phyloP scores from a whole-genome alignment of 2,329 filamentous ascomycete species.

The Clarireedia paspali region DNA sequence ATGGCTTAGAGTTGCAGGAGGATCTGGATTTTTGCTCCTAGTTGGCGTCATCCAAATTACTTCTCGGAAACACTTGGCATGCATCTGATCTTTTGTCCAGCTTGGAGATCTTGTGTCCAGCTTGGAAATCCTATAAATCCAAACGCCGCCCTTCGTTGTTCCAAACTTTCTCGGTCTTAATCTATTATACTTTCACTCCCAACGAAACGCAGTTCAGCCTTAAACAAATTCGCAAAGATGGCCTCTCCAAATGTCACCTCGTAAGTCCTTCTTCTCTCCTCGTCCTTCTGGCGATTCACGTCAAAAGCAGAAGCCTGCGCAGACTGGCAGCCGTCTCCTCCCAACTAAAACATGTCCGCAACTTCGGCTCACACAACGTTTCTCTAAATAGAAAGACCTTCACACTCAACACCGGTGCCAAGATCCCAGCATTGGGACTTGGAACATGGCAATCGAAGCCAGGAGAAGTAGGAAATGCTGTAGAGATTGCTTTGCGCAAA shows the following conservation, averaged over 20 bases:
- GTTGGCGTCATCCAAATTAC: conserved; percentile 1
- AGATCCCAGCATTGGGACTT: conserved; percentile 70
- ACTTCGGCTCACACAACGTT: conserved; percentile 15
- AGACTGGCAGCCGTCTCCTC: conserved; percentile 6
- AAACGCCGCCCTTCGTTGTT: not conserved
- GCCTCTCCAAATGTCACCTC: conserved; percentile 26
- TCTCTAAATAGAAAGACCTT: conserved; percentile 41
- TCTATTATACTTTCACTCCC: not conserved
- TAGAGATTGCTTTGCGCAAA: conserved; percentile 57
- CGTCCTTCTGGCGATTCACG: conserved; percentile 12
- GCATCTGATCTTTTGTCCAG: not conserved
- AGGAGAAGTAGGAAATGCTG: conserved; percentile 58
- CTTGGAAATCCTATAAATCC: not conserved
- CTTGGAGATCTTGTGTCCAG: not conserved
- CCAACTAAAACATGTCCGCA: conserved; percentile 1
- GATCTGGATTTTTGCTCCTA: not conserved
- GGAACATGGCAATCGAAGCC: conserved; percentile 74
- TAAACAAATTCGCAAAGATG: conserved; percentile 19
- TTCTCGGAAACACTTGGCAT: too few relatives aligned
- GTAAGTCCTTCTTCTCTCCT: conserved; percentile 16
- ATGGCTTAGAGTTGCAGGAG: not conserved
- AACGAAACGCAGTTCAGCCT: not conserved
- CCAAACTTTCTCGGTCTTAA: not conserved
- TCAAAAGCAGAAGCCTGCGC: conserved; percentile 8
- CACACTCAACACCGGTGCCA: conserved; percentile 66